These are phyloP conservation scores for Pestalotiopsis sp. DNA, from an alignment of 2,329 filamentous ascomycete genomes.

Conservation along the genomic window DNA sequence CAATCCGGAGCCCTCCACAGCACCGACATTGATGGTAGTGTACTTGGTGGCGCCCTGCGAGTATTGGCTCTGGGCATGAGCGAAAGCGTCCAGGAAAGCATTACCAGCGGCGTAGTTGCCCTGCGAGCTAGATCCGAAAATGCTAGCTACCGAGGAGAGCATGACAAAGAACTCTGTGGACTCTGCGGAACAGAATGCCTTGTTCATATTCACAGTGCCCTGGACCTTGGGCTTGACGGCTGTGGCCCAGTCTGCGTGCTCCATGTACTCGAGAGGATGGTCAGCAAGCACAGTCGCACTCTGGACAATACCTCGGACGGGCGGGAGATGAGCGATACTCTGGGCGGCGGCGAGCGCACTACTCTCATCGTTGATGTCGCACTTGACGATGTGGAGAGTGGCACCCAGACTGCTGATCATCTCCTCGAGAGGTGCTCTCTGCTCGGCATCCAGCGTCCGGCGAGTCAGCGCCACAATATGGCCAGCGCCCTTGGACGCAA, in stretches of 20 bases:
- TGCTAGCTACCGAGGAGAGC: slow-evolving; percentile 19
- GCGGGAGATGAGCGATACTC: slow-evolving; percentile 17
- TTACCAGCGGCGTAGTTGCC: slow-evolving; percentile 17
- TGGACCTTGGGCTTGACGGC: slow-evolving; percentile 30
- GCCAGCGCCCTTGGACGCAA: slow-evolving; percentile 31
- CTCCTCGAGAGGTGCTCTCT: slow-evolving; percentile 18
- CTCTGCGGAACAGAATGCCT: slow-evolving; percentile 15
- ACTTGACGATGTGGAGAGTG: slow-evolving; percentile 16
- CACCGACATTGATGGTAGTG: slow-evolving; percentile 17
- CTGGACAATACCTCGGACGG: slow-evolving; percentile 40
- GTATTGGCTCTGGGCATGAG: slow-evolving; percentile 10
- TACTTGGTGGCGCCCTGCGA: slow-evolving; percentile 14
- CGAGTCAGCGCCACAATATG: slow-evolving; percentile 33
- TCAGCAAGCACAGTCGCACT: slow-evolving; percentile 29
- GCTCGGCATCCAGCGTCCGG: slow-evolving; percentile 19
- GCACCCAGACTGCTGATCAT: slow-evolving; percentile 17
- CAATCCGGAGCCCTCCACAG: slow-evolving; percentile 17
- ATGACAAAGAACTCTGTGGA: slow-evolving; percentile 24
- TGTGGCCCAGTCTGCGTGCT: slow-evolving; percentile 22
- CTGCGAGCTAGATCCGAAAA: slow-evolving; percentile 12
- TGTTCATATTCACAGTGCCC: slow-evolving; percentile 33
- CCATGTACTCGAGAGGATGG: slow-evolving; percentile 22
- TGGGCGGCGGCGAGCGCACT: slow-evolving; percentile 13
- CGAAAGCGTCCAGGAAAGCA: slow-evolving; percentile 22
- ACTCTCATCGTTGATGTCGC: slow-evolving; percentile 15